Evolutionary conservation across 495 filamentous ascomycete species (phyloP).

Genomic region (Saxophila tyrrhenica): DNA sequence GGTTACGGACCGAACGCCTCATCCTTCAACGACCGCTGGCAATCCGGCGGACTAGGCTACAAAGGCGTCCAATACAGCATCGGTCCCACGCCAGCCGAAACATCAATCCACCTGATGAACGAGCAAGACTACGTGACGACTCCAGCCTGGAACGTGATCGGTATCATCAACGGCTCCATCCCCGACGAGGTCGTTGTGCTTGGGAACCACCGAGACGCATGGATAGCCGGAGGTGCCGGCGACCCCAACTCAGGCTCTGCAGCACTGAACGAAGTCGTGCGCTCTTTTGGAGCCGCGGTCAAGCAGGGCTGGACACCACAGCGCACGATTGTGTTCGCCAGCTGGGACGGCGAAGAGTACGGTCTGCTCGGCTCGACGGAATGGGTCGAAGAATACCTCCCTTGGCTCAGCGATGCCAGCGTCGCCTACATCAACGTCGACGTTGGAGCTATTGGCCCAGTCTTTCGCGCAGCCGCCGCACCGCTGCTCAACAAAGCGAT

Average conservation of each 20-base stretch:
- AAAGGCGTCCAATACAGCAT: slow-evolving; percentile 86
- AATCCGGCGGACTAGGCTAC: slow-evolving; percentile 61
- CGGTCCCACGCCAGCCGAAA: slow-evolving; percentile 67
- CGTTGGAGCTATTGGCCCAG: slow-evolving; percentile 44
- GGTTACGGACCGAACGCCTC: slow-evolving; percentile 70
- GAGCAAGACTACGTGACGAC: slow-evolving; percentile 82
- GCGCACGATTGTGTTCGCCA: slow-evolving; percentile 56
- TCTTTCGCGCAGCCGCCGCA: slow-evolving; percentile 50
- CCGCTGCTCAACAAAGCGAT: slow-evolving; percentile 73
- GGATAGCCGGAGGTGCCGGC: slow-evolving; percentile 59
- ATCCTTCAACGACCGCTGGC: slow-evolving; percentile 64
- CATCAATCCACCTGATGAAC: slow-evolving; percentile 74
- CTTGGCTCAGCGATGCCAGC: slow-evolving; percentile 50
- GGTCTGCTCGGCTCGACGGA: slow-evolving; percentile 60
- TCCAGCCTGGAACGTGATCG: slow-evolving; percentile 90
- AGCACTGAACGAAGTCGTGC: slow-evolving; percentile 32
- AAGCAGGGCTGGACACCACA: slow-evolving; percentile 31
- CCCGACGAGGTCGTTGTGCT: slow-evolving; percentile 77
- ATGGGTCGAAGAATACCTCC: slow-evolving; percentile 73
- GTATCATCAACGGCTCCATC: slow-evolving; percentile 83
- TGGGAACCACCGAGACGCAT: slow-evolving; percentile 94
- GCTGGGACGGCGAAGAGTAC: slow-evolving; percentile 70
- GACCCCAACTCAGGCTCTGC: slow-evolving; percentile 37
- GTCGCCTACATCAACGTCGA: slow-evolving; percentile 66
- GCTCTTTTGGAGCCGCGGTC: slow-evolving; percentile 27